These are phyloP conservation scores for Ophiostoma ips DNA, from an alignment of 2,329 filamentous ascomycete species.

Conservation along the genomic window DNA sequence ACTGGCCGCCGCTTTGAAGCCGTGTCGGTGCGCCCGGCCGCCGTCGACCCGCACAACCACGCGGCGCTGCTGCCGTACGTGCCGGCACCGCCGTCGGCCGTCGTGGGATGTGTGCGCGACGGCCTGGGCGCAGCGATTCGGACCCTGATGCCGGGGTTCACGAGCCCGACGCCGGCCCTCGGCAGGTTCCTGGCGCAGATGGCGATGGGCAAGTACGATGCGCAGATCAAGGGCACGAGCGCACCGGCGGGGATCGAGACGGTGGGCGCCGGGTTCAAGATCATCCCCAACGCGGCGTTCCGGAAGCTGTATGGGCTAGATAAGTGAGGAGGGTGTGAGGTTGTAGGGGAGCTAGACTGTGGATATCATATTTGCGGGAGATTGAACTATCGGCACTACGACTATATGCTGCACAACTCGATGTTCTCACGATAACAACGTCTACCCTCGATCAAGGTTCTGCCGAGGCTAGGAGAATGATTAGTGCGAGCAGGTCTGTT, in stretches of 20 bases:
- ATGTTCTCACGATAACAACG: too few species aligned
- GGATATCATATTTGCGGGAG: too few species aligned
- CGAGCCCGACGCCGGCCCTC: conserved; percentile 30
- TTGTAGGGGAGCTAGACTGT: too few species aligned
- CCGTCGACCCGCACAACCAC: conserved; percentile 38
- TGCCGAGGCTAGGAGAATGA: not conserved
- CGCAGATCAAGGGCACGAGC: conserved; percentile 4
- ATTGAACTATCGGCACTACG: too few species aligned
- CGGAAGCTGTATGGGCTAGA: conserved; percentile 5
- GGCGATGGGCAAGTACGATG: conserved; percentile 28
- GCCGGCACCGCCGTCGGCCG: conserved; percentile 17
- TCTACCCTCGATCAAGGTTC: too few species aligned
- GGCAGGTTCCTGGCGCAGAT: conserved; percentile 30
- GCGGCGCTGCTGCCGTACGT: conserved; percentile 28
- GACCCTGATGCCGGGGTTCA: conserved; percentile 12
- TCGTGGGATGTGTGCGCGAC: conserved; percentile 3
- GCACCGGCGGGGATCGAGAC: conserved; percentile 19
- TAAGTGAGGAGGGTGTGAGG: too few species aligned
- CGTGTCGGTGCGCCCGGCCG: conserved; percentile 43
- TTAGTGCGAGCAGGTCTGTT: too few species aligned
- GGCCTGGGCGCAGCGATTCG: conserved; percentile 18
- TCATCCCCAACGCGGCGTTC: conserved; percentile 10
- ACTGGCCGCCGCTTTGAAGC: conserved; percentile 28
- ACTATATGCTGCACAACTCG: too few species aligned
- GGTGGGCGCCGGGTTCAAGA: not conserved